Conservation (phyloP, 2,329 filamentous ascomycete genomes). For the Fusarium sp. region DNA sequence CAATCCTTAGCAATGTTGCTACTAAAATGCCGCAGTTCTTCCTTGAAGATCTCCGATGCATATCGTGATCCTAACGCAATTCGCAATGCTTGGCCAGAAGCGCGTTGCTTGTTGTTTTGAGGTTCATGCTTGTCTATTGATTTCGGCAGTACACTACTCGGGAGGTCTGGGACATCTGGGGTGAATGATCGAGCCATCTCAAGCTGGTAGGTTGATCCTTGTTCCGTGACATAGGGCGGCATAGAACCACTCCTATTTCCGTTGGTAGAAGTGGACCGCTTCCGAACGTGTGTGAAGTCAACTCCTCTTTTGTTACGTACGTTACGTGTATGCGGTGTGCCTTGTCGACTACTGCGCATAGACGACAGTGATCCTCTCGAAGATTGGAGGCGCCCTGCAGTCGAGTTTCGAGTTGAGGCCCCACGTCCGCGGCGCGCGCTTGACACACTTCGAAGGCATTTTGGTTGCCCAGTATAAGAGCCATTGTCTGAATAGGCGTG, state of each 20-base stretch:
- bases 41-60: slow-evolving; percentile 63
- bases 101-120: slow-evolving; percentile 17
- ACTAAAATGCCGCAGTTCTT: slow-evolving; percentile 86
- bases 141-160: slow-evolving; percentile 46
- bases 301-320: slow-evolving; percentile 65
- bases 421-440: slow-evolving; percentile 49
- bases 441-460: slow-evolving; percentile 54
- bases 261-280: slow-evolving; percentile 51
- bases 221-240: slow-evolving; percentile 36
- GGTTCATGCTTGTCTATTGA: slow-evolving; percentile 30
- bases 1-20: slow-evolving; percentile 88
- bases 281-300: slow-evolving; percentile 65
- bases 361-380: slow-evolving; percentile 62
- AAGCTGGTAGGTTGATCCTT: slow-evolving; percentile 37
- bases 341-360: slow-evolving; percentile 60
- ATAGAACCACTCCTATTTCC: slow-evolving; percentile 37
- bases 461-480: slow-evolving; percentile 46
- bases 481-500: slow-evolving; percentile 52
- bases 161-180: slow-evolving; percentile 48
- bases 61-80: slow-evolving; percentile 37
- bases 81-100: slow-evolving; percentile 17
- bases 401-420: slow-evolving; percentile 48
- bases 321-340: slow-evolving; percentile 56
- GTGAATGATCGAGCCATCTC: slow-evolving; percentile 47
- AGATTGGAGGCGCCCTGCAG: slow-evolving; percentile 50